Base-by-base conservation (phyloP, 495 filamentous ascomycete species). In the Neurospora africana region DNA sequence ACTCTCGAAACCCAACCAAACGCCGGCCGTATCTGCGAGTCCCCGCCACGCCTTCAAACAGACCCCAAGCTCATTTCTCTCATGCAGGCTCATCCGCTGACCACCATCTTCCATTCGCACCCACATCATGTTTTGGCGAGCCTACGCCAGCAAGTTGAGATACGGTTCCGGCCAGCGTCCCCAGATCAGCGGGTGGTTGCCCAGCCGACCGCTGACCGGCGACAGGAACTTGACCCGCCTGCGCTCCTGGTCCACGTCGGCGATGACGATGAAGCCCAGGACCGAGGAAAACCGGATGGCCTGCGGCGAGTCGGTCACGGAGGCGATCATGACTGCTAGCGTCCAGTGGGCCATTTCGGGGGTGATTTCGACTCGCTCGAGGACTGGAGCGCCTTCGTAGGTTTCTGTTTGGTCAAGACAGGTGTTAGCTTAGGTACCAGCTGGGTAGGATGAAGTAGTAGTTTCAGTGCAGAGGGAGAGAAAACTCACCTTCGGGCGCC, bases 181-280 rank as follows among this genome's bases (percentile, higher is more conserved):
- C 85, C 84, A 87, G 3, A 98, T 83, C 76, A 98, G 81, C 19
- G 94, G 92, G 78, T 89, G 87, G 69, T 89, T 86, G 0, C 92
- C 93, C 68, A 97, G 82, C 43, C 92, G 87, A 11, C 92, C 93
- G 40, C 89, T 91, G 69, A 96, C 87, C 6, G 95, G 95, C 3
- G 91, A 89, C 44, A 99, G 84, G 19, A 97, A 84, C 73, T 92
- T 90, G 69, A 98, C 83, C 79, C 91, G 91, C 70, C 89, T 89
- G 81, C 92, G 92, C 70, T 93, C 90, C 68, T 90, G 91, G 74
- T 99, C 95, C 9, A 98, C 94, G 68, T 95, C 92, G 0, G 91
- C 88, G 39, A 99, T 90, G 78, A 96, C 97, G 43, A 97, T 86
- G 80, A 96, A 98, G 7, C 95, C 95, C 85, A 96, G 90, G 23